Evolutionary conservation across 139 green algal genomes (phyloP).

Genomic region (Auxenochlorella protothecoides): DNA sequence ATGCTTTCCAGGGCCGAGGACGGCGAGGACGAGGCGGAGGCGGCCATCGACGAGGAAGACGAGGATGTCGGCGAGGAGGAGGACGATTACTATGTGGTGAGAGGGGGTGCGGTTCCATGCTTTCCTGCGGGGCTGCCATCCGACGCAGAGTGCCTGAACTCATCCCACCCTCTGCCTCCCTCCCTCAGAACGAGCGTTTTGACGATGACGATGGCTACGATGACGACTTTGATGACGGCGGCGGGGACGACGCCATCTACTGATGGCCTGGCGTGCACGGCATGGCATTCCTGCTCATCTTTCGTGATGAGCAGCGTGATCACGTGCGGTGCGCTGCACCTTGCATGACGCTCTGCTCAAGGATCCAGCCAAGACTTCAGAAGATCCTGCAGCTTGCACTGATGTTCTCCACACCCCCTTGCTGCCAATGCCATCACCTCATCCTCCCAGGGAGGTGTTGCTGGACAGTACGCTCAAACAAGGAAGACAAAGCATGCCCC

Average conservation of each 20-base stretch:
- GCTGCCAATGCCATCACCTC: too few relatives aligned
- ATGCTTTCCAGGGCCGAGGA: conserved; percentile 1
- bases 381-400: too few relatives aligned
- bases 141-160: neutral
- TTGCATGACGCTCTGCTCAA: too few relatives aligned
- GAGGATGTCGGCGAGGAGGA: conserved; percentile 10
- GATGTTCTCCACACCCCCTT: too few relatives aligned
- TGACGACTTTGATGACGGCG: conserved; percentile 15
- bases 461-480: too few relatives aligned
- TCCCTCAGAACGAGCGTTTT: conserved; percentile 6
- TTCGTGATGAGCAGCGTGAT: too few relatives aligned
- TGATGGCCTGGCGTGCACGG: neutral
- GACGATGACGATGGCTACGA: conserved; percentile 19
- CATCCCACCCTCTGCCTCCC: neutral
- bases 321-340: too few relatives aligned
- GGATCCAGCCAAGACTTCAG: too few relatives aligned
- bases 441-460: too few relatives aligned
- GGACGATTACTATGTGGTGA: conserved; percentile 15
- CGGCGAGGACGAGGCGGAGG: conserved; percentile 3
- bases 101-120: neutral
- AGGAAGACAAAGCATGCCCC: too few relatives aligned
- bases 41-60: conserved; percentile 15
- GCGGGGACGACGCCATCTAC: conserved; percentile 1
- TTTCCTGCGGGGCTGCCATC: neutral
- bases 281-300: too few relatives aligned